These are phyloP conservation scores for Cenchrus americanus DNA, from an alignment of 176 grass and related monocot genomes.

Conservation along the genomic window DNA sequence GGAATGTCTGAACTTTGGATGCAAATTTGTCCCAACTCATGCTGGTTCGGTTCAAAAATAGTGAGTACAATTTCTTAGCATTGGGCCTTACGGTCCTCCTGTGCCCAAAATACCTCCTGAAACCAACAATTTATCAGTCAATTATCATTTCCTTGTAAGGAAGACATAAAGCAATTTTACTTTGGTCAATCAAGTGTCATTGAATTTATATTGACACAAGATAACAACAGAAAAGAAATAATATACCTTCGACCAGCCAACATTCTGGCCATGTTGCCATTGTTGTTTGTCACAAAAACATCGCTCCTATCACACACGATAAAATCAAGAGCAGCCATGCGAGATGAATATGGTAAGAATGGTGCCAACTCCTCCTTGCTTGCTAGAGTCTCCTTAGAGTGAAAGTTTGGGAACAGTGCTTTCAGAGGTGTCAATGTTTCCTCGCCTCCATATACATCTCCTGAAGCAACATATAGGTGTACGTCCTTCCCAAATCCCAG, in stretches of 20 bases:
- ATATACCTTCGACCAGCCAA: slow-evolving; percentile 93
- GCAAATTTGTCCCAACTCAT: slow-evolving; percentile 86
- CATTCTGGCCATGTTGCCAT: slow-evolving; percentile 98
- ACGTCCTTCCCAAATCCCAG: slow-evolving; percentile 83
- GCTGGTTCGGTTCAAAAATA: slow-evolving; percentile 82
- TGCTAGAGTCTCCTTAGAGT: slow-evolving; percentile 90
- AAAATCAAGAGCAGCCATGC: slow-evolving; percentile 98
- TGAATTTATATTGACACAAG: background rate
- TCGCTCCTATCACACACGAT: slow-evolving; percentile 78
- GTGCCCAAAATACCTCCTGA: slow-evolving; percentile 98
- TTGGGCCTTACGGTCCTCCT: slow-evolving; percentile 96
- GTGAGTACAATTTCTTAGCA: slow-evolving; percentile 80
- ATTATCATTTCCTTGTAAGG: slow-evolving; percentile 25
- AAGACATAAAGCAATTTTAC: background rate
- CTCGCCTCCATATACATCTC: slow-evolving; percentile 85
- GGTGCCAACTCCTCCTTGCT: slow-evolving; percentile 71
- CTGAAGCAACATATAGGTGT: slow-evolving; percentile 90
- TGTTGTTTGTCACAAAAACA: slow-evolving; percentile 95
- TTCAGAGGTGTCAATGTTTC: slow-evolving; percentile 85
- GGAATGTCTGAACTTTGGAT: slow-evolving; percentile 67
- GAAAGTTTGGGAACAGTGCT: slow-evolving; percentile 83
- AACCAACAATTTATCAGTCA: slow-evolving; percentile 44
- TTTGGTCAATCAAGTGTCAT: slow-evolving; percentile 11
- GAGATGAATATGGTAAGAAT: slow-evolving; percentile 80
- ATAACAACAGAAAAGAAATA: background rate